Evolutionary conservation across 768 basidiomycete genomes (phyloP).

Genomic region (Pisolithus albus): DNA sequence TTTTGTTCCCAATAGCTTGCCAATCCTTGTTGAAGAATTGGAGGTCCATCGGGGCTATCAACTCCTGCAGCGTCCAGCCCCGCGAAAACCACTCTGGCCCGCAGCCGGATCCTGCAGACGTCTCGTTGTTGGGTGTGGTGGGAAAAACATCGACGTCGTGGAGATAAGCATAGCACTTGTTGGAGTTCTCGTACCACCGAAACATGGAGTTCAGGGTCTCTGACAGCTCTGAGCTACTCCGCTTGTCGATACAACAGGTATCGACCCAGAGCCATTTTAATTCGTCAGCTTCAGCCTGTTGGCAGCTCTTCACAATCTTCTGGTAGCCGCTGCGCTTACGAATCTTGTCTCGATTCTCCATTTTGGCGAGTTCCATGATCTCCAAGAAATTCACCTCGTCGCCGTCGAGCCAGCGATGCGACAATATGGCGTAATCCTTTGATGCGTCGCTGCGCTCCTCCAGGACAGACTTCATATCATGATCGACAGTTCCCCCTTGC

Average conservation of each 20-base stretch:
- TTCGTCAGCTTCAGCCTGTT: no score
- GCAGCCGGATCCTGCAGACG: neutral
- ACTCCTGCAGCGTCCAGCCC: slow-evolving; percentile 9
- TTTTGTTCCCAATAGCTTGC: slow-evolving; percentile 1
- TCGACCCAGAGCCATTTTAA: no score
- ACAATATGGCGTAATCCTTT: slow-evolving; percentile 1
- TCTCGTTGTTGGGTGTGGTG: neutral
- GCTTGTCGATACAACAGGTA: no score
- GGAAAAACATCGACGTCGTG: neutral
- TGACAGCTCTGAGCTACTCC: no score
- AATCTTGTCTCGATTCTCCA: neutral
- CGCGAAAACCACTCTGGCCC: slow-evolving; percentile 12
- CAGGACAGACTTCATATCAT: neutral
- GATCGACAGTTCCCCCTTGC: neutral
- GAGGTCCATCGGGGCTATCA: slow-evolving; percentile 11
- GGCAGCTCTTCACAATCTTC: no score
- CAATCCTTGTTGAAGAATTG: slow-evolving; percentile 12
- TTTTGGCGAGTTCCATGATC: neutral
- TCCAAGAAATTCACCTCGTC: neutral
- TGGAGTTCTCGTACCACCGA: no score
- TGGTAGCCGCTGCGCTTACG: neutral
- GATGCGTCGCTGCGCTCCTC: no score
- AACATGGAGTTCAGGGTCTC: no score
- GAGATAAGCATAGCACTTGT: no score
- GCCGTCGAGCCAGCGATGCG: neutral